Base-by-base conservation (phyloP, 2,329 filamentous ascomycete genomes). In the Aspergillus luchuensis region DNA sequence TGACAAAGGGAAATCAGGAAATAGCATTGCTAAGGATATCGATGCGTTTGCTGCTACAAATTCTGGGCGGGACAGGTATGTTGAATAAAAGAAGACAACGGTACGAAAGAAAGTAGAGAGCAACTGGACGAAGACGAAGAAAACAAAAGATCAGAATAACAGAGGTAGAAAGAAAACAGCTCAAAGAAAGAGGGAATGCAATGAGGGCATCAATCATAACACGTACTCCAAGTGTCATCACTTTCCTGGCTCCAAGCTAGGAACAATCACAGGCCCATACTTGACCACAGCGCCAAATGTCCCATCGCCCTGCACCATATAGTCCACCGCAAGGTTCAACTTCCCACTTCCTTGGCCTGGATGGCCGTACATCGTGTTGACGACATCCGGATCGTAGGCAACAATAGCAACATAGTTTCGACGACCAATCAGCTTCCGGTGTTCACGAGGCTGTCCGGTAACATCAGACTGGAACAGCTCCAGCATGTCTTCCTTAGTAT, bases 401-500 rank as follows among this genome's bases (percentile, higher is more conserved):
- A 98, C 89, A 66, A 96, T 89, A 0, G 94, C 92, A 11, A 94
- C 88, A 72, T 98, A 99, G 73, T 97, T 98, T 60, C 95, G 84
- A 45, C 94, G 84, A 0, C 90, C 92, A 92, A 99, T 99, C 55
- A 99, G 85, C 72, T 94, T 91, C 80, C 93, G 93, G 72, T 93
- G 83, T 76, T 97, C 94, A 50, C 93, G 85, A 0, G 88, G 82
- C 38, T 87, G 82, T n/a, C 95, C 94, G 57, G 89, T 91, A 15
- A 95, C 92, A 69, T 99, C 95, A 7, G 89, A 91, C 71, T 95
- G 92, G 84, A 99, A 99, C 67, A 99, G 96, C 81, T 99, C 95
- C 91, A 99, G 96, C 95, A 99, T 99, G 78, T 99, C 95, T 77
- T 99, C 95, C 78, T 99, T 98, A 50, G 95, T 99, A 75, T 99